Evolutionary conservation across 495 filamentous ascomycete genomes (phyloP).

Genomic region (Penicillium pulvis): DNA sequence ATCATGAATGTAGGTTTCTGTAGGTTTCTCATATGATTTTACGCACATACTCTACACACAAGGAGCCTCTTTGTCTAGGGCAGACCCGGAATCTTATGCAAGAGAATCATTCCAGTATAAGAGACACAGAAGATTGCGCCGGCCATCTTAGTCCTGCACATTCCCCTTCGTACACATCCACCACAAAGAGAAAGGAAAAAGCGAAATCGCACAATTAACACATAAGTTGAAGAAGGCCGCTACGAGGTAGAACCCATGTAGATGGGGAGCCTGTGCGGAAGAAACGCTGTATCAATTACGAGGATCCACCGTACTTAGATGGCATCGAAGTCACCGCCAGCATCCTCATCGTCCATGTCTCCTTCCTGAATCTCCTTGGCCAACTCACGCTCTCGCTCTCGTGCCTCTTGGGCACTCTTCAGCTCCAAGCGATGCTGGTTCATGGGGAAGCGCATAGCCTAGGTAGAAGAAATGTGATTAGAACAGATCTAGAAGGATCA

Average conservation of each 20-base stretch:
- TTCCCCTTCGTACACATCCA: conserved; percentile 36
- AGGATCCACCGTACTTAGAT: conserved; percentile 57
- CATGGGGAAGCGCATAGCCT: conserved; percentile 99
- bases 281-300: conserved; percentile 25
- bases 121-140: conserved; percentile 33
- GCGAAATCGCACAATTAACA: conserved; percentile 33
- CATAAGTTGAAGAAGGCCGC: conserved; percentile 31
- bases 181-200: conserved; percentile 28
- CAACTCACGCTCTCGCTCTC: conserved; percentile 92
- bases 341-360: conserved; percentile 95
- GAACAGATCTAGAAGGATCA: neutral
- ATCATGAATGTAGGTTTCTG: neutral
- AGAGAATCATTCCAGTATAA: conserved; percentile 33
- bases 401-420: conserved; percentile 96
- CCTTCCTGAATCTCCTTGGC: conserved; percentile 99
- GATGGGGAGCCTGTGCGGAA: conserved; percentile 18
- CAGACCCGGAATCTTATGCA: conserved; percentile 18
- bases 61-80: neutral
- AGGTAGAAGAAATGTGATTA: conserved; percentile 11
- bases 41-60: neutral
- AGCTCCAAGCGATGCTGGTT: conserved; percentile 97
- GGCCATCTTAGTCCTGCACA: conserved; percentile 33
- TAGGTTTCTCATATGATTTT: neutral
- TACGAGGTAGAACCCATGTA: conserved; percentile 22
- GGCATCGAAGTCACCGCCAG: conserved; percentile 94